phyloP scores from a whole-genome alignment of 345 rosid genomes.

The Abelmoschus esculentus region DNA sequence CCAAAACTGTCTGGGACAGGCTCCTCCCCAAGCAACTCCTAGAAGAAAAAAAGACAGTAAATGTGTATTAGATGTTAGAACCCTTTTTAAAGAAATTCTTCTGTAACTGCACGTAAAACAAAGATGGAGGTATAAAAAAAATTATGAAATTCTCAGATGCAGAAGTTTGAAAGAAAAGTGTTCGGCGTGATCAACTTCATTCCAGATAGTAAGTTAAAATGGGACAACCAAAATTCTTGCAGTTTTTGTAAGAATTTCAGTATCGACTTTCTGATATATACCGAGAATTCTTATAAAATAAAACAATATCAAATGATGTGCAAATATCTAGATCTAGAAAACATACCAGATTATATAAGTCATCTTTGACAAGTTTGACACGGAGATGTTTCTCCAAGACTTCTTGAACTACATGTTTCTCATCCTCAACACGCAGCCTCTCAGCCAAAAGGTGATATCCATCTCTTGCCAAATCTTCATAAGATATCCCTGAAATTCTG shows the following conservation, averaged over 20 bases:
- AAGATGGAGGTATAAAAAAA: background rate
- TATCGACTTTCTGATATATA: no score
- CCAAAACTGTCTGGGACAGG: slow-evolving; percentile 21
- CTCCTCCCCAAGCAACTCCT: slow-evolving; percentile 45
- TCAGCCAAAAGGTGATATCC: slow-evolving; percentile 93
- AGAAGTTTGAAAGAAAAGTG: background rate
- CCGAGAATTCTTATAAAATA: background rate
- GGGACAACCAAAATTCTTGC: no score
- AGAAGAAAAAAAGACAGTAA: background rate
- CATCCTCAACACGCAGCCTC: slow-evolving; percentile 80
- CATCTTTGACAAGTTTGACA: slow-evolving; percentile 47
- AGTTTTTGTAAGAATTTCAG: no score
- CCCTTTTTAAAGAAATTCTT: background rate
- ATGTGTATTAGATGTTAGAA: background rate
- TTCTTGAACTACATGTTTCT: slow-evolving; percentile 69
- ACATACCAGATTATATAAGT: slow-evolving; percentile 59
- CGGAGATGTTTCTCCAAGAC: slow-evolving; percentile 65
- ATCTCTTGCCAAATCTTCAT: slow-evolving; percentile 82
- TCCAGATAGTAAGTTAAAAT: background rate
- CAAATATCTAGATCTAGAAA: background rate
- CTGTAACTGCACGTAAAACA: background rate
- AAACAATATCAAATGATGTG: background rate
- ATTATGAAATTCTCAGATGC: background rate
- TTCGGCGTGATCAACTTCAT: background rate
- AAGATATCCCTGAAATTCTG: slow-evolving; percentile 49